Evolutionary conservation across 2,329 filamentous ascomycete genomes (phyloP).

Genomic region (Geosmithia morbida): DNA sequence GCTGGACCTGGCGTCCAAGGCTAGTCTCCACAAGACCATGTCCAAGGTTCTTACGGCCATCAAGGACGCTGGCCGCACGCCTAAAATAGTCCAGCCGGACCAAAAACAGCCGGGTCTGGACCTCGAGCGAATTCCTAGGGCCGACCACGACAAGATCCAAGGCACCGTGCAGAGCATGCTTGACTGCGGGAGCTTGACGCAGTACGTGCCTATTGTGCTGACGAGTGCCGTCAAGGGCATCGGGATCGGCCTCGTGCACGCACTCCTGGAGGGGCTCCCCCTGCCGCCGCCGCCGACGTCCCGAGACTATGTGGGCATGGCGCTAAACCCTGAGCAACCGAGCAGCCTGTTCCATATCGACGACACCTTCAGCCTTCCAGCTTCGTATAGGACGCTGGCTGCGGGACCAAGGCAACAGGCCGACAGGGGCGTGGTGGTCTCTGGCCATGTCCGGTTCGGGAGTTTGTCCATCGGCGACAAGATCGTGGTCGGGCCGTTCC

Average conservation of each 20-base stretch:
- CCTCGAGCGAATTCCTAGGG: slow-evolving; percentile 41
- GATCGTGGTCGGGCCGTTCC: slow-evolving; percentile 68
- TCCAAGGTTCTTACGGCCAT: slow-evolving; percentile 61
- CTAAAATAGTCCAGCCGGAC: slow-evolving; percentile 54
- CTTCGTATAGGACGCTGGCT: slow-evolving; percentile 29
- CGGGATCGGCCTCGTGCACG: slow-evolving; percentile 71
- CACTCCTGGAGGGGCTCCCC: slow-evolving; percentile 63
- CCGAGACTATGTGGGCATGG: slow-evolving; percentile 37
- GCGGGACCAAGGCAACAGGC: slow-evolving; percentile 5
- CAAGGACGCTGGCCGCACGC: slow-evolving; percentile 60
- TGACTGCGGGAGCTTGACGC: slow-evolving; percentile 22
- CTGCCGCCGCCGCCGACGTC: slow-evolving; percentile 42
- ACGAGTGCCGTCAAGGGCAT: slow-evolving; percentile 77
- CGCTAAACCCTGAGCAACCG: slow-evolving; percentile 44
- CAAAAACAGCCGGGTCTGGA: slow-evolving; percentile 21
- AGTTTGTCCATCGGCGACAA: slow-evolving; percentile 63
- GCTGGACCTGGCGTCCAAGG: slow-evolving; percentile 68
- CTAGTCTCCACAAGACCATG: slow-evolving; percentile 54
- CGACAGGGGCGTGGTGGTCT: slow-evolving; percentile 57
- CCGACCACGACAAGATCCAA: slow-evolving; percentile 44
- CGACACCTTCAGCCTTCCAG: slow-evolving; percentile 68
- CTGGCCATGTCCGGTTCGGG: slow-evolving; percentile 72
- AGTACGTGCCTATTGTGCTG: slow-evolving; percentile 68
- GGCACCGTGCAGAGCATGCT: slow-evolving; percentile 36
- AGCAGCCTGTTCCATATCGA: slow-evolving; percentile 74